Conservation (phyloP, 1,284 basidiomycete species). For the Heliocybe sulcata region DNA sequence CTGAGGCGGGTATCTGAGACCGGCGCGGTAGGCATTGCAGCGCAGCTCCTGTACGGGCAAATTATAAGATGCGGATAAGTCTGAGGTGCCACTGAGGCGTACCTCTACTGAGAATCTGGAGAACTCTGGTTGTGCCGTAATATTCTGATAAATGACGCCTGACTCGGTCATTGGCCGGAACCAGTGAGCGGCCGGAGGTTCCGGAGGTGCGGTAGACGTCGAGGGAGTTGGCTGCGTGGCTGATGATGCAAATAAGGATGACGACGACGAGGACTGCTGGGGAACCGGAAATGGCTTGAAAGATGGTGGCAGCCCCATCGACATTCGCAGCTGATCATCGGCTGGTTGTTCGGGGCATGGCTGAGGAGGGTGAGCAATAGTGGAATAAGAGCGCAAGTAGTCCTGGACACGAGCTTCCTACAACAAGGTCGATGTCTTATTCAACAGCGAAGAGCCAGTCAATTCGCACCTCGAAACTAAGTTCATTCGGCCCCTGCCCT, state of each 20-base stretch:
- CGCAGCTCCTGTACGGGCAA: not conserved
- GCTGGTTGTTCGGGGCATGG: constrained; percentile 34
- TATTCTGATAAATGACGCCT: not conserved
- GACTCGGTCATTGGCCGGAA: not conserved
- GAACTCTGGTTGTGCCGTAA: not conserved
- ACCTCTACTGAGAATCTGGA: not conserved
- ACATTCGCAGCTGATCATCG: constrained; percentile 25
- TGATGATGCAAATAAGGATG: not conserved
- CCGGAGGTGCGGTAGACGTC: not conserved
- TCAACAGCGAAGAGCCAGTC: too few species aligned
- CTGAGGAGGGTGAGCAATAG: constrained; percentile 34
- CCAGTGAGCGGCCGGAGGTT: not conserved
- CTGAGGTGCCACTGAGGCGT: not conserved
- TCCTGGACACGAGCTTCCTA: constrained; percentile 42
- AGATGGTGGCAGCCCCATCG: constrained; percentile 33
- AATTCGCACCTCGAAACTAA: not conserved
- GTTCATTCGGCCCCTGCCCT: not conserved
- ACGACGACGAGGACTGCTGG: not conserved
- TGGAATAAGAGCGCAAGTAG: constrained; percentile 34
- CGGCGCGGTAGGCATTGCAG: not conserved
- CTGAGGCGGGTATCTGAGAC: not conserved
- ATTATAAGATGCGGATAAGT: not conserved
- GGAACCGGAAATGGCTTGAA: constrained; percentile 24
- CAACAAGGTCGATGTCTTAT: not conserved
- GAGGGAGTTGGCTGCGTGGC: not conserved